Evolutionary conservation across 2,329 filamentous ascomycete species (phyloP), one percentile per base, ranked within the genome.

Genomic region (Diaporthe longicolla): DNA sequence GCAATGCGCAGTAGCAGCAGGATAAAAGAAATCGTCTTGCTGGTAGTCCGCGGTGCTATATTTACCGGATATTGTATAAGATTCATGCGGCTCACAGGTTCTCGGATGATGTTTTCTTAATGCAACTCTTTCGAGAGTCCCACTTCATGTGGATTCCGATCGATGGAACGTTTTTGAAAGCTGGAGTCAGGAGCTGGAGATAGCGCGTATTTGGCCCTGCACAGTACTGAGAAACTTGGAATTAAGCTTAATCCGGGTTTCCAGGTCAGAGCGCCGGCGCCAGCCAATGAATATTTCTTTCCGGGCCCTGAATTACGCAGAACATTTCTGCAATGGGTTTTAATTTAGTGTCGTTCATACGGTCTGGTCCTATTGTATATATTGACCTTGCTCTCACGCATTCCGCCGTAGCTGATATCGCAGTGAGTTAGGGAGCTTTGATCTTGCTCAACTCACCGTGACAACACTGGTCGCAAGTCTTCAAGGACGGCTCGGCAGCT

Each of bases 161-260:
- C n/a, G 48, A 26, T 29, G 11, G 21, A 52, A 45, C 45, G 7
- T 40, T 13, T 35, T 37, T 15, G 11, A 35, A 35, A 66, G n/a
- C n/a, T n/a, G n/a, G n/a, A n/a, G 13, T 19, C n/a, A 1, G 17
- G 15, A 26, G 21, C 6, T 52, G 45, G n/a, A 37, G 45, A 40
- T 29, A n/a, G 13, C 21, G 29, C 21, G 17, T 24, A 24, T 35
- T 26, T 29, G 24, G 43, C 61, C 11, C 43, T 50, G 24, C 15
- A n/a, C 9, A 40, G 37, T 32, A 7, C 3, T 40, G 37, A 48
- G 13, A 40, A 35, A 45, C 63, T 66, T 66, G 26, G 45, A 66
- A 52, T 52, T 26, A 66, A 66, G 63, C 63, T 52, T 66, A 66
- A 66, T 37, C 61, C 45, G 29, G 21, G 45, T 24, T 66, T n/a